These are phyloP conservation scores for Malus orientalis DNA, from an alignment of 306 rosid genomes.

Conservation along the genomic window DNA sequence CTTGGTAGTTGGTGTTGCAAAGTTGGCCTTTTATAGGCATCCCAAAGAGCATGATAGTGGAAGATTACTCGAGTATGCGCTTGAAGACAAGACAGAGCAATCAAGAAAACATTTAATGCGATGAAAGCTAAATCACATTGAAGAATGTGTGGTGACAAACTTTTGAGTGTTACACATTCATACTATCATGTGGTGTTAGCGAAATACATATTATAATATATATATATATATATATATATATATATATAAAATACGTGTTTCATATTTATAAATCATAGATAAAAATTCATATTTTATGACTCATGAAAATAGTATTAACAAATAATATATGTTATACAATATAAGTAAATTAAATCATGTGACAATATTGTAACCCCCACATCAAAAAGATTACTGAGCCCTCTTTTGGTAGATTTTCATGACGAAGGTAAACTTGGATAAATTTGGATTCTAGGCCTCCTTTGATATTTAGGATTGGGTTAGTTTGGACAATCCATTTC, in stretches of 20 bases:
- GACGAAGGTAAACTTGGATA: background rate
- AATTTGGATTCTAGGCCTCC: background rate
- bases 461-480: no score
- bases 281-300: no score
- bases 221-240: no score
- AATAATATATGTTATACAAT: background rate
- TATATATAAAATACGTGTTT: no score
- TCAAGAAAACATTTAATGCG: background rate
- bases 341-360: background rate
- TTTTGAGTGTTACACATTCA: background rate
- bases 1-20: background rate
- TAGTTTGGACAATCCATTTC: no score
- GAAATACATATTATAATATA: no score
- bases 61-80: conserved; percentile 14
- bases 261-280: no score
- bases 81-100: background rate
- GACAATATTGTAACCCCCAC: no score
- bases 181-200: background rate
- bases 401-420: background rate
- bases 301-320: background rate
- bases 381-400: no score
- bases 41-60: background rate
- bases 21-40: conserved; percentile 20
- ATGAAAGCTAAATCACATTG: conserved; percentile 9
- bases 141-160: background rate